These are phyloP conservation scores for Aspergillus ustus DNA, from an alignment of 2,329 filamentous ascomycete species.

Conservation along the genomic window DNA sequence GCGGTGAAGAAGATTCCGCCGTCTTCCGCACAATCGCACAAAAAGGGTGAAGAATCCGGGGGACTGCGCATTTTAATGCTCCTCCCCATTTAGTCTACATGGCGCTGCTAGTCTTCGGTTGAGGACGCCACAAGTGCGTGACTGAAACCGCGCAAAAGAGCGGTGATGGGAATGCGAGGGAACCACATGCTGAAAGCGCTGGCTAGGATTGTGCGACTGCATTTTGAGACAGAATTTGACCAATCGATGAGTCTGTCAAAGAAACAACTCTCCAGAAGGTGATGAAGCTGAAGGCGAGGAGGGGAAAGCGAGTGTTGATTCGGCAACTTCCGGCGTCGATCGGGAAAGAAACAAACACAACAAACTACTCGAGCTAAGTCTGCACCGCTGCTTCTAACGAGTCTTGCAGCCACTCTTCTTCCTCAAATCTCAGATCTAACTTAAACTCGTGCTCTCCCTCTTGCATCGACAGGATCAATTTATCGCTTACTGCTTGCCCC, in stretches of 20 bases:
- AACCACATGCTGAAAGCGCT: background rate
- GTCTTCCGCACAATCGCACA: background rate
- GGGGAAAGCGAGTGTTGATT: background rate
- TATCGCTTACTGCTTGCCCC: constrained; percentile 28
- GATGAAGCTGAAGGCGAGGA: background rate
- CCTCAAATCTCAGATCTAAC: constrained; percentile 23
- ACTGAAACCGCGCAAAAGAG: background rate
- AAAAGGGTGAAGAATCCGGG: background rate
- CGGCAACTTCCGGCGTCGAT: background rate
- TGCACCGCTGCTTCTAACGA: constrained; percentile 29
- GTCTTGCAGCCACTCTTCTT: constrained; percentile 36
- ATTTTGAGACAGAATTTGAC: background rate
- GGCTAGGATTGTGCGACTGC: background rate
- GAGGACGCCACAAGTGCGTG: background rate
- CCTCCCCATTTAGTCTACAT: background rate
- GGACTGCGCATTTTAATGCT: background rate
- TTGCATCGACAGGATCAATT: constrained; percentile 31
- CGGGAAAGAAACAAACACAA: background rate
- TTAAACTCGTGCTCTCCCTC: constrained; percentile 47
- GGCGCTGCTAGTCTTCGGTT: constrained; percentile 4
- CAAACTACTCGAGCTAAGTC: constrained; percentile 32
- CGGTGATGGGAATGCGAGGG: background rate
- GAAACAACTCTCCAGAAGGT: background rate
- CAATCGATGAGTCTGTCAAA: background rate
- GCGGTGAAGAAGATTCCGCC: background rate